Evolutionary conservation across 2,329 filamentous ascomycete genomes (phyloP).

Genomic region (Hypoxylon sp.): DNA sequence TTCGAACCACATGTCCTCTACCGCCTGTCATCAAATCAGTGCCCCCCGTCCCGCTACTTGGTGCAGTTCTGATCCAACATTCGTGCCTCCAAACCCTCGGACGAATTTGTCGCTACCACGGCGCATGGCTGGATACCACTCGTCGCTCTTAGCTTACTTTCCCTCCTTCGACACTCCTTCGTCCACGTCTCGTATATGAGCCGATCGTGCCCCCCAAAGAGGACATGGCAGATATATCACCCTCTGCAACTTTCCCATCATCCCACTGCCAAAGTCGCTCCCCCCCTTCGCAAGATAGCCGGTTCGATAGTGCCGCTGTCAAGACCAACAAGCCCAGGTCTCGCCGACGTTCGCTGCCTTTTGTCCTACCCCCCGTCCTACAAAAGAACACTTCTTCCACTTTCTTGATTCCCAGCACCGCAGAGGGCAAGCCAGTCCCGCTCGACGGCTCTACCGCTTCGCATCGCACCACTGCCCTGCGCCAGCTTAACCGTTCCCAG

Average conservation of each 20-base stretch:
- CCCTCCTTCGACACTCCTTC: constrained; percentile 7
- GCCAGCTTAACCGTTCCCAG: constrained; percentile 66
- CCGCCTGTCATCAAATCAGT: constrained; percentile 27
- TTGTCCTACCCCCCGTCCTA: constrained; percentile 58
- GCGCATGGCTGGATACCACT: constrained; percentile 20
- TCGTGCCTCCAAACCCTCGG: constrained; percentile 7
- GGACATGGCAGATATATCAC: constrained; percentile 31
- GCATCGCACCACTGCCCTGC: constrained; percentile 65
- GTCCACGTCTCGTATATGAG: constrained; percentile 23
- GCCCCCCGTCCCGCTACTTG: constrained; percentile 4
- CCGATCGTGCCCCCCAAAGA: constrained; percentile 2
- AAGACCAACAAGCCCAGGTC: constrained; percentile 40
- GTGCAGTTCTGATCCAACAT: constrained; percentile 11
- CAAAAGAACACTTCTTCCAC: constrained; percentile 58
- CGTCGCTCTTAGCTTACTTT: constrained; percentile 6
- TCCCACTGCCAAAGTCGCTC: constrained; percentile 31
- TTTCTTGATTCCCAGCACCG: constrained; percentile 62
- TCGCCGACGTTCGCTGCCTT: constrained; percentile 53
- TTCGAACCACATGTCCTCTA: constrained; percentile 34
- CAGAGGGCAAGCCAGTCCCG: constrained; percentile 63
- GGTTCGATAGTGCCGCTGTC: background rate
- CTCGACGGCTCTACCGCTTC: constrained; percentile 64
- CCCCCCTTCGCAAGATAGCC: constrained; percentile 8
- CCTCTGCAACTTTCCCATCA: constrained; percentile 19
- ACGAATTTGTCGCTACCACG: constrained; percentile 11